A percentile compares a stretch with the other conserved stretches of the same genome.
phyloP scores from a whole-genome alignment of 75 land plant species.

The Pinus tabuliformis region DNA sequence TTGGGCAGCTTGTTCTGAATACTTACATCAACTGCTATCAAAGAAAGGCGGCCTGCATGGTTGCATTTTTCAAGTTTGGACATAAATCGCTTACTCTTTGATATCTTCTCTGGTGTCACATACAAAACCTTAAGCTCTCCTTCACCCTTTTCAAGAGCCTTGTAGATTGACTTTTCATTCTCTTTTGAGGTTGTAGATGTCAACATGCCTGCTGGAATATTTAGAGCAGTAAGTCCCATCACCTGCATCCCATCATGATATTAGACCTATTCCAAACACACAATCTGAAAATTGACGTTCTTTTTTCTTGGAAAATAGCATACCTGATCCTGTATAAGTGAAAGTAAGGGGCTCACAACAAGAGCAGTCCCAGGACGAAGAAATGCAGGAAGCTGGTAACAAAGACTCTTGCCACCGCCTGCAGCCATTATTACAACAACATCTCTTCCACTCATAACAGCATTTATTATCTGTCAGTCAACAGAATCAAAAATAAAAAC shows the following conservation, averaged over 20 bases:
- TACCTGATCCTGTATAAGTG: slow-evolving; percentile 98
- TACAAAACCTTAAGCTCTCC: slow-evolving; percentile 85
- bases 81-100: slow-evolving; percentile 99
- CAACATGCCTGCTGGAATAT: slow-evolving; percentile 83
- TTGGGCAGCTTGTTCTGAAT: too few species aligned
- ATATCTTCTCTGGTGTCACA: slow-evolving; percentile 97
- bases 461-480: slow-evolving; percentile 83
- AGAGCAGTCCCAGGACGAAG: slow-evolving; percentile 81
- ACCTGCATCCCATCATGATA: slow-evolving; percentile 44
- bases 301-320: background rate
- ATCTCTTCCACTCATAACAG: slow-evolving; percentile 91
- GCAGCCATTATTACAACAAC: slow-evolving; percentile 99
- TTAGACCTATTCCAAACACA: slow-evolving; percentile 11
- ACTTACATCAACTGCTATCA: slow-evolving; percentile 89
- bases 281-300: background rate
- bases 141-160: slow-evolving; percentile 86
- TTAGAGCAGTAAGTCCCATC: slow-evolving; percentile 90
- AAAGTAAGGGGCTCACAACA: slow-evolving; percentile 92
- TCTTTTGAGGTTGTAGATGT: slow-evolving; percentile 96
- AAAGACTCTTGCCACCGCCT: slow-evolving; percentile 98
- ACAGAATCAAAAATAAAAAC: background rate
- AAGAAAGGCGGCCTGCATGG: slow-evolving; percentile 86
- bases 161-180: slow-evolving; percentile 82
- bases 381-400: slow-evolving; percentile 96
- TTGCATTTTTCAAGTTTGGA: slow-evolving; percentile 98